Base-by-base conservation (phyloP, 371 early-diverging fungal genomes). In the Catenaria anguillulae region DNA sequence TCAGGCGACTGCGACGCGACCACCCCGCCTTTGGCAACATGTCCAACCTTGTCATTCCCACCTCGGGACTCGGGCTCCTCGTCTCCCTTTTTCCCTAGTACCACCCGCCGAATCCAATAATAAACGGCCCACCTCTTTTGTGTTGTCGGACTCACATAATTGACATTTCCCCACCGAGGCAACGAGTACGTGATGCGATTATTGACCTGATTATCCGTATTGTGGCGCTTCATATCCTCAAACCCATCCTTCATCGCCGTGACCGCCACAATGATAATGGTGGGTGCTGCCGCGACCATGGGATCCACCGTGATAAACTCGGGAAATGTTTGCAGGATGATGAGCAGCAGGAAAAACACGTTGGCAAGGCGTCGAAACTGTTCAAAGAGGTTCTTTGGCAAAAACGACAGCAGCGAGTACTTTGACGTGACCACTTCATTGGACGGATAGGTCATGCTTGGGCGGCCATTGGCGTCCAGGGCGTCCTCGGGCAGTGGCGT, bases 321-420 rank as follows among this genome's bases (percentile, higher is more conserved):
- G 24, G 89, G 87, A 34, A 75, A 72, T 63, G 76, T 75, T 69
- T 95, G 90, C 17, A 98, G 75, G 59, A 92, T 81, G 23, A 90
- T 84, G 19, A 93, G 73, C 36, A 87, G 76, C 50, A 96, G 74
- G 69, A 98, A 98, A 69, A 90, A 98, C 21, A 94, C 56, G 70
- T 97, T 98, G 66, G 92, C 92, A 2, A 90, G 78, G 0, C 89
- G 80, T 4, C 90, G 84, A 66, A 98, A 93, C 76, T 99, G 99
- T 64, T 91, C 92, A 72, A 89, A 93, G 40, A 98, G 65, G 72
- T 98, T 97, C 66, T 93, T 88, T 24, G 99, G 98, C 5, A 99
- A 60, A 76, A 99, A 99, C 6, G 84, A 82, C 19, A 86, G 60
- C 29, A 88, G 52, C 21, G 97, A 92, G 75, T 99, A 99, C 72